Percentiles rank a stretch among this genome's conserved stretches.
Conservation (phyloP, 805 yeast genomes). For the Candida nanaspora region DNA sequence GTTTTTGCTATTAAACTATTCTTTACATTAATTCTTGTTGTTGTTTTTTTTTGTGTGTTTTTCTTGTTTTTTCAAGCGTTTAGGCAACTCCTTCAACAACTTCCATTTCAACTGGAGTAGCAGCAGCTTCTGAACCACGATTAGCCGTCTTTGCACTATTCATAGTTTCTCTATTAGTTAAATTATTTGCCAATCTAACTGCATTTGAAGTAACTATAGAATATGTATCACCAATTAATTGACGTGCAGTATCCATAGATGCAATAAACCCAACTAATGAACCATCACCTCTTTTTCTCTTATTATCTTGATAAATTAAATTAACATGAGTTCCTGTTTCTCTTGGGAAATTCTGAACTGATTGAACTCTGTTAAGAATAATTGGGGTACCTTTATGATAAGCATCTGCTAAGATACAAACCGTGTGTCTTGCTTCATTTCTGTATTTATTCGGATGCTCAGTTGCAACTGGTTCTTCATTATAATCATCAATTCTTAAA, state of each 20-base stretch:
- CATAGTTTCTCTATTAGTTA: neutral
- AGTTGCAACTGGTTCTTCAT: slow-evolving; percentile 36
- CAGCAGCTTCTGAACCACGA: neutral
- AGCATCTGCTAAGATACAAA: slow-evolving; percentile 33
- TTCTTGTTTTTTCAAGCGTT: too few species aligned
- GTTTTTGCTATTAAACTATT: too few species aligned
- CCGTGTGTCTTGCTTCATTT: slow-evolving; percentile 53
- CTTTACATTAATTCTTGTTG: too few species aligned
- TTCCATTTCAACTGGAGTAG: slow-evolving; percentile 2
- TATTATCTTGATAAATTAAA: slow-evolving; percentile 31
- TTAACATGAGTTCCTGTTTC: slow-evolving; percentile 27
- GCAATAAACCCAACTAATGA: slow-evolving; percentile 24
- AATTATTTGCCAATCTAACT: slow-evolving; percentile 9
- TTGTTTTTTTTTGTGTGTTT: too few species aligned
- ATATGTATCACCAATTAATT: slow-evolving; percentile 1
- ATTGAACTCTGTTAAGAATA: slow-evolving; percentile 17
- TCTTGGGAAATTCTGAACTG: slow-evolving; percentile 28
- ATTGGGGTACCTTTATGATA: slow-evolving; percentile 31
- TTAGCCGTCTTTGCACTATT: neutral
- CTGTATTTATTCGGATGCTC: slow-evolving; percentile 35
- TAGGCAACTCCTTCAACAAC: neutral
- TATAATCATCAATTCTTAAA: slow-evolving; percentile 9
- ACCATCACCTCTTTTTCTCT: slow-evolving; percentile 31
- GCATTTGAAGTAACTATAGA: slow-evolving; percentile 1
- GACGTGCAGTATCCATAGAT: slow-evolving; percentile 23